Conservation (phyloP, 257 asterid genomes). For the Nyctanthes arbortristis region DNA sequence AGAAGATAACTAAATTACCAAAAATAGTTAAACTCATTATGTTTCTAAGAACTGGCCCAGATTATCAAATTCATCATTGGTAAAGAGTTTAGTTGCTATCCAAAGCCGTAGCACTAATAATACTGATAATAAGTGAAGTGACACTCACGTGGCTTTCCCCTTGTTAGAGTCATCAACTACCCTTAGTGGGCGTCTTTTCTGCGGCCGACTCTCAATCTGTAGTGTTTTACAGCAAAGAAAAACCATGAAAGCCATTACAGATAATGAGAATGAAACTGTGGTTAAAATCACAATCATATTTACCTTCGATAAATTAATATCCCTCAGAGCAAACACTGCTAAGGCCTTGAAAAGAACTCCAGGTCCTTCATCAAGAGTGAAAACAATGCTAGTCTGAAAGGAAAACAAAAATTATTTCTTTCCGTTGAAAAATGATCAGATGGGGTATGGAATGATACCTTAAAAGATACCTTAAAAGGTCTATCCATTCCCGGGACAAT, state of each 20-base stretch:
- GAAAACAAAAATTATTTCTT: constrained; percentile 14
- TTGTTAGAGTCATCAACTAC: constrained; percentile 78
- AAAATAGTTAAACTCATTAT: too few relatives aligned
- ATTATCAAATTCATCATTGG: too few relatives aligned
- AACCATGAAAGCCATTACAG: not conserved
- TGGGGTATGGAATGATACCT: constrained; percentile 30
- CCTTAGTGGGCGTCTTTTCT: constrained; percentile 76
- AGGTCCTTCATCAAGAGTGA: constrained; percentile 94
- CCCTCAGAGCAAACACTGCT: constrained; percentile 85
- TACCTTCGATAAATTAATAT: constrained; percentile 83
- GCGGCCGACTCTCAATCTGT: constrained; percentile 98
- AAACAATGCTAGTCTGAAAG: constrained; percentile 84
- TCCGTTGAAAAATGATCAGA: not conserved
- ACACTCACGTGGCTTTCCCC: constrained; percentile 76
- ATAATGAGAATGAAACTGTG: constrained; percentile 12
- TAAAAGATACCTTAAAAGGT: constrained; percentile 44
- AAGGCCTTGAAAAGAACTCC: constrained; percentile 96
- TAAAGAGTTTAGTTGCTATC: too few relatives aligned
- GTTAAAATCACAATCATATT: constrained; percentile 13
- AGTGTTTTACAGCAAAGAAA: constrained; percentile 7
- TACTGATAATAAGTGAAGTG: constrained; percentile 2
- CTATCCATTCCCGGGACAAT: constrained; percentile 39
- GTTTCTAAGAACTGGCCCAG: too few relatives aligned
- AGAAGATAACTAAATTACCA: not conserved
- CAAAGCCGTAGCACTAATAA: not conserved